Evolutionary conservation across 1,139 yeast species (phyloP).

Genomic region (Geotrichum klebahnii): DNA sequence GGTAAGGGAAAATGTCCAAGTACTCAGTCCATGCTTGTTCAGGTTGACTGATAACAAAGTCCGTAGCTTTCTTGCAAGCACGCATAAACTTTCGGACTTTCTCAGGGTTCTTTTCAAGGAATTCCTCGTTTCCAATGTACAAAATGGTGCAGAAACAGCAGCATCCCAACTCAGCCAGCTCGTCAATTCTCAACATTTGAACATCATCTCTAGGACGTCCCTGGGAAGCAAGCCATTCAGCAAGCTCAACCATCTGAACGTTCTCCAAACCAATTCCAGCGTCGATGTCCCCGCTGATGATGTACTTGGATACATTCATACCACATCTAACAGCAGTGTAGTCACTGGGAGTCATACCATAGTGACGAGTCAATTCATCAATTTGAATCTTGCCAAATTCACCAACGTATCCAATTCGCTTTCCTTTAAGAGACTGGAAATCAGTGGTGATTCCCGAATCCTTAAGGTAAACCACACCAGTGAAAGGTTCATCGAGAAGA

Average conservation of each 20-base stretch:
- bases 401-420: constrained; percentile 55
- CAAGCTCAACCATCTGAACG: constrained; percentile 56
- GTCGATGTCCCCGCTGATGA: constrained; percentile 53
- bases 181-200: constrained; percentile 55
- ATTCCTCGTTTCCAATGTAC: constrained; percentile 53
- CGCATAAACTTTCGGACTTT: constrained; percentile 46
- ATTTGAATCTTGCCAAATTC: constrained; percentile 58
- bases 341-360: constrained; percentile 54
- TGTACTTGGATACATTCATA: constrained; percentile 56
- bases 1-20: constrained; percentile 48
- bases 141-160: constrained; percentile 58
- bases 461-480: constrained; percentile 52
- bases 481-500: constrained; percentile 55
- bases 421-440: constrained; percentile 51
- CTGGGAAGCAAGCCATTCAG: constrained; percentile 46
- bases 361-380: constrained; percentile 54
- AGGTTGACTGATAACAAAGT: constrained; percentile 46
- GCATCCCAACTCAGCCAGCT: constrained; percentile 55
- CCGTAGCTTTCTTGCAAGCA: constrained; percentile 52
- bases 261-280: constrained; percentile 60
- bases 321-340: constrained; percentile 60
- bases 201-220: constrained; percentile 50
- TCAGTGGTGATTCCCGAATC: constrained; percentile 52
- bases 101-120: constrained; percentile 49
- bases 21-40: constrained; percentile 48